Percentiles rank a stretch among this genome's conserved stretches.
phyloP scores from a whole-genome alignment of 352 stramenopile species.

The Phytophthora litchii region DNA sequence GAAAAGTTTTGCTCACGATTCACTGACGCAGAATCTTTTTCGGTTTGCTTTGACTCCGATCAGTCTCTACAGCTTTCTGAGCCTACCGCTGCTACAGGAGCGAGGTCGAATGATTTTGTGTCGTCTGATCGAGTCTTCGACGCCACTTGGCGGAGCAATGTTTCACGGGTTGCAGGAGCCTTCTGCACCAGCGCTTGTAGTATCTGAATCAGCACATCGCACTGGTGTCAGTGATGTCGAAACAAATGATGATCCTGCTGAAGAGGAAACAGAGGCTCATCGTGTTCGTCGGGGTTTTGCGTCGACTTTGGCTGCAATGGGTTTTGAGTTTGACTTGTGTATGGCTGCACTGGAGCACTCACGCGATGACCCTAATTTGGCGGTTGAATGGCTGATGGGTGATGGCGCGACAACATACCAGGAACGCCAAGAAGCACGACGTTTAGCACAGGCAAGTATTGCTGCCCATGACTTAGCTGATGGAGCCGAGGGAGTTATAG shows the following conservation, averaged over 20 bases:
- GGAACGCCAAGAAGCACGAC: conserved; percentile 66
- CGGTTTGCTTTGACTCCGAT: conserved; percentile 68
- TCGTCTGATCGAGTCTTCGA: conserved; percentile 84
- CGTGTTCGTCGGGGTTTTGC: conserved; percentile 78
- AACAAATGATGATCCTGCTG: conserved; percentile 55
- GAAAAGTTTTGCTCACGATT: conserved; percentile 39
- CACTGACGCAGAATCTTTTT: conserved; percentile 60
- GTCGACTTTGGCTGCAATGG: conserved; percentile 85
- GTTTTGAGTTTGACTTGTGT: conserved; percentile 89
- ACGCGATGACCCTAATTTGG: conserved; percentile 82
- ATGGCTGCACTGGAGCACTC: conserved; percentile 84
- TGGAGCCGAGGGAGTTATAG: conserved; percentile 17
- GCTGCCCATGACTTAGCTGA: conserved; percentile 32
- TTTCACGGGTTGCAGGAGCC: conserved; percentile 73
- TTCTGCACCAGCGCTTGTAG: conserved; percentile 37
- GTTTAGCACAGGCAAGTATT: conserved; percentile 55
- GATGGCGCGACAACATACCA: conserved; percentile 72
- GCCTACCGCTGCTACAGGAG: conserved; percentile 77
- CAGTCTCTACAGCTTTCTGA: conserved; percentile 74
- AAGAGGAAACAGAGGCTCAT: conserved; percentile 81
- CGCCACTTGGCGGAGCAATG: conserved; percentile 78
- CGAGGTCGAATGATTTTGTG: conserved; percentile 85
- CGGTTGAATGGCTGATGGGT: conserved; percentile 89
- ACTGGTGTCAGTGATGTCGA: conserved; percentile 20
- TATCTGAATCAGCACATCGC: conserved; percentile 16